Percentiles rank a stretch among this genome's conserved stretches.
Conservation (phyloP, 148 eudicot species). For the Camellia japonica region DNA sequence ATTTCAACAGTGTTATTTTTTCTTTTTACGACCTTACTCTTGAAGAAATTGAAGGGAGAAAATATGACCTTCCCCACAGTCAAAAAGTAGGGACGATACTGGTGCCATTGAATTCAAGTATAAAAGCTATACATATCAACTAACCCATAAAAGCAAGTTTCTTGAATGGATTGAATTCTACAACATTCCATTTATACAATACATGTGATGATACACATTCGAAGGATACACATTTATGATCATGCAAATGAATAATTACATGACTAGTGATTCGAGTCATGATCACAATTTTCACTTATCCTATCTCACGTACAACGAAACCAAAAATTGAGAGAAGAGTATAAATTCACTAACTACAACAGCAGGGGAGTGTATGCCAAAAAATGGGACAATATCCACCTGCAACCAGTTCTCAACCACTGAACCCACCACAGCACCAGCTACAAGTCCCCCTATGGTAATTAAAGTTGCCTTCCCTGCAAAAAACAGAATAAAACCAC, state of each 20-base stretch:
- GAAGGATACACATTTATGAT: slow-evolving; percentile 30
- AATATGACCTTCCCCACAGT: neutral
- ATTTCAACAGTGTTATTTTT: too few species aligned
- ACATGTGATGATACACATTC: slow-evolving; percentile 36
- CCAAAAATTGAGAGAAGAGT: slow-evolving; percentile 76
- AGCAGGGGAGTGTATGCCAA: slow-evolving; percentile 85
- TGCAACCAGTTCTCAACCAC: slow-evolving; percentile 95
- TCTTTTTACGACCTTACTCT: too few species aligned
- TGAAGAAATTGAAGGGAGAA: neutral
- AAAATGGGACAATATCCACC: slow-evolving; percentile 94
- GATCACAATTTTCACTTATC: slow-evolving; percentile 17
- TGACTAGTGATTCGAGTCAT: slow-evolving; percentile 8
- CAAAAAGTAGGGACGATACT: neutral
- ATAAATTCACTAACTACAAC: slow-evolving; percentile 83
- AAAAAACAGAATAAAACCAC: slow-evolving; percentile 14
- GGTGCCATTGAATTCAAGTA: neutral
- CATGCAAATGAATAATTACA: slow-evolving; percentile 34
- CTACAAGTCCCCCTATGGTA: slow-evolving; percentile 84
- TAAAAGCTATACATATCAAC: neutral
- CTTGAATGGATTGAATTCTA: slow-evolving; percentile 19
- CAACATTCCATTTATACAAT: slow-evolving; percentile 62
- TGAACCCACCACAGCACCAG: slow-evolving; percentile 92
- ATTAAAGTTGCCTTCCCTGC: slow-evolving; percentile 90
- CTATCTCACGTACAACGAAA: slow-evolving; percentile 81
- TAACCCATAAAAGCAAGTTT: slow-evolving; percentile 16